Conservation (phyloP, 805 yeast genomes). For the Starmerella bacillaris region DNA sequence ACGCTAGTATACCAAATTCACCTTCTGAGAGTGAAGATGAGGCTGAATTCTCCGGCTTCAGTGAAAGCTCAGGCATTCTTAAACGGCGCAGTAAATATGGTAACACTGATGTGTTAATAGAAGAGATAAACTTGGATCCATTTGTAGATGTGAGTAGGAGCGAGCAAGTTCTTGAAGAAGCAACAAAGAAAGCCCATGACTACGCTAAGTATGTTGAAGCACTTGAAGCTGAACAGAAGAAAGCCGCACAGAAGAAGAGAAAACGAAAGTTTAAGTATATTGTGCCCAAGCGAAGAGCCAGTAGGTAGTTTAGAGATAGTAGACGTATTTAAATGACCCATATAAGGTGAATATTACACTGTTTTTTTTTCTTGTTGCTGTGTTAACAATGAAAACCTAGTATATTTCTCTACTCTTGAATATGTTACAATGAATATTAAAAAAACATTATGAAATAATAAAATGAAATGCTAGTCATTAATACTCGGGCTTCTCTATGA, state of each 20-base stretch:
- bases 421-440: neutral
- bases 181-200: constrained; percentile 62
- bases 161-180: constrained; percentile 49
- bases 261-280: constrained; percentile 71
- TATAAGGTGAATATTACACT: no score
- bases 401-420: neutral
- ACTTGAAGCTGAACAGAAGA: constrained; percentile 19
- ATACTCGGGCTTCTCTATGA: neutral
- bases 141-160: constrained; percentile 54
- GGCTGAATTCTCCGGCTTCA: constrained; percentile 27
- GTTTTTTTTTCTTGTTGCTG: no score
- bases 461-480: no score
- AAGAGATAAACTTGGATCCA: constrained; percentile 37
- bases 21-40: constrained; percentile 20
- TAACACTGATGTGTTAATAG: constrained; percentile 37
- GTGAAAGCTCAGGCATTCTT: constrained; percentile 28
- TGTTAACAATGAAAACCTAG: neutral
- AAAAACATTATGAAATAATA: constrained; percentile 2
- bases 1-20: constrained; percentile 15
- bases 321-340: neutral
- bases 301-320: neutral
- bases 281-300: neutral
- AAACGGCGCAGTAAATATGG: constrained; percentile 27
- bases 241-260: constrained; percentile 15
- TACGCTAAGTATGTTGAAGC: constrained; percentile 54